These are phyloP conservation scores for Cryptococcus amylolentus DNA, from an alignment of 1,284 basidiomycete species.

Conservation along the genomic window DNA sequence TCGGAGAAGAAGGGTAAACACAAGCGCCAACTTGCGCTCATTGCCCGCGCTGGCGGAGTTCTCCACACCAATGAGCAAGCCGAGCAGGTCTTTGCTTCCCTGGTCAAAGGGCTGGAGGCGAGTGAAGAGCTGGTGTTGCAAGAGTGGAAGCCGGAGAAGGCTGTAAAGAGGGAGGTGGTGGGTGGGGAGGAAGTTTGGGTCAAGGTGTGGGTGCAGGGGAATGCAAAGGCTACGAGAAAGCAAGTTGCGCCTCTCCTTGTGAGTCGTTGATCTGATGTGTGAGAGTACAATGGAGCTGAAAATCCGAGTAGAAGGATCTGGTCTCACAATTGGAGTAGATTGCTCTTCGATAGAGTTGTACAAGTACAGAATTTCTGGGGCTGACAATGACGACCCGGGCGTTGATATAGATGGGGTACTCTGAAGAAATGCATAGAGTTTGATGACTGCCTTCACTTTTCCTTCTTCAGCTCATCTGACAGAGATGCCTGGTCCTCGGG, in stretches of 20 bases:
- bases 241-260: constrained; percentile 68
- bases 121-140: constrained; percentile 54
- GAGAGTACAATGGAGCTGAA: background rate
- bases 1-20: constrained; percentile 59
- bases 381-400: too few relatives aligned
- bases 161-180: constrained; percentile 21
- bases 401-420: too few relatives aligned
- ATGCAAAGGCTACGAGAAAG: constrained; percentile 71
- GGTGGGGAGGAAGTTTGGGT: constrained; percentile 34
- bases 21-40: constrained; percentile 65
- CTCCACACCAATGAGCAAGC: constrained; percentile 17
- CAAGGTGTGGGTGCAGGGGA: constrained; percentile 70
- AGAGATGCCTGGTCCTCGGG: background rate
- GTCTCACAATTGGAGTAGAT: constrained; percentile 15
- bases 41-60: constrained; percentile 51
- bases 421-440: background rate
- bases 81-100: constrained; percentile 27
- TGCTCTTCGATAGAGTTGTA: too few relatives aligned
- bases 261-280: constrained; percentile 28
- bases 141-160: constrained; percentile 39
- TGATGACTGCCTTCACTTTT: background rate
- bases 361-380: too few relatives aligned
- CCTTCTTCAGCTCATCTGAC: background rate
- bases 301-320: constrained; percentile 14
- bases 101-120: constrained; percentile 57